phyloP scores from a whole-genome alignment of 2,329 filamentous ascomycete genomes.

The Domatiomyces globalis region DNA sequence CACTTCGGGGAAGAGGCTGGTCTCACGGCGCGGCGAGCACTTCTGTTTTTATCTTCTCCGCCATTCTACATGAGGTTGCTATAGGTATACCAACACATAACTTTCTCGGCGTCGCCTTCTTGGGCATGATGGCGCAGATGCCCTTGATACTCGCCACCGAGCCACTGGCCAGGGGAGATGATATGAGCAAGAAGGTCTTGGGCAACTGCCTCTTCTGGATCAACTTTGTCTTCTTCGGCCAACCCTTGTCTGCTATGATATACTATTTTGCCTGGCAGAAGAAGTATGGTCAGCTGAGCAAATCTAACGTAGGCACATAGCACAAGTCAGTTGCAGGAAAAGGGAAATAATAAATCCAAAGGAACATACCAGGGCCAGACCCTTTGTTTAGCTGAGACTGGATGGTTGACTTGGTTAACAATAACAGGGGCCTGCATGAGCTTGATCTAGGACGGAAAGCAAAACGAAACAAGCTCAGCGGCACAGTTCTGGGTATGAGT shows the following conservation, averaged over 20 bases:
- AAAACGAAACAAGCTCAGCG: no score
- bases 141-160: slow-evolving; percentile 73
- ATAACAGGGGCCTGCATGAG: neutral
- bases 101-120: slow-evolving; percentile 66
- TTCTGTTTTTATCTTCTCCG: slow-evolving; percentile 77
- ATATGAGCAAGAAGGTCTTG: slow-evolving; percentile 59
- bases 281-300: slow-evolving; percentile 75
- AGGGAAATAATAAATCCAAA: neutral
- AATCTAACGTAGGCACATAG: slow-evolving; percentile 1
- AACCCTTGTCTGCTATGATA: slow-evolving; percentile 78
- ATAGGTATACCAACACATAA: slow-evolving; percentile 94
- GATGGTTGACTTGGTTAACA: neutral
- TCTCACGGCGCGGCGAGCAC: slow-evolving; percentile 55
- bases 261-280: slow-evolving; percentile 99
- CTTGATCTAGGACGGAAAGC: neutral
- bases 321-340: neutral
- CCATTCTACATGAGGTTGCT: slow-evolving; percentile 76
- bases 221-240: slow-evolving; percentile 86
- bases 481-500: no score
- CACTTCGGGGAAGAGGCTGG: slow-evolving; percentile 73
- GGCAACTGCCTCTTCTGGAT: slow-evolving; percentile 96
- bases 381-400: neutral
- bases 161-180: slow-evolving; percentile 63
- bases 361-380: neutral
- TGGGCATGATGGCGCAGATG: slow-evolving; percentile 86